Base-by-base conservation (phyloP, 768 basidiomycete genomes). In the Boletus pseudopeckii region DNA sequence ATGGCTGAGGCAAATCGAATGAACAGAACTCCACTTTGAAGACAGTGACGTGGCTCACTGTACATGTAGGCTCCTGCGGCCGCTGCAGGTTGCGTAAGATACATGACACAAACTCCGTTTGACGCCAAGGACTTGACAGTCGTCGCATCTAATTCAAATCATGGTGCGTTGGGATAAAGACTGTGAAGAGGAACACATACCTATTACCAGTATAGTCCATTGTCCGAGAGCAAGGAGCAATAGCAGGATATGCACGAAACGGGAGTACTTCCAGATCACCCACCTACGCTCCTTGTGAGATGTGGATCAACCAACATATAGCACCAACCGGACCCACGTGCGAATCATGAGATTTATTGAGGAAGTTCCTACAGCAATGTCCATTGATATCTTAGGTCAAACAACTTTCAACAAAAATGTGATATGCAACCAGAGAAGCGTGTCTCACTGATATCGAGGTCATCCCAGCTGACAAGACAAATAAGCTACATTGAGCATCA, bases 291-390 rank as follows among this genome's bases (percentile, higher is more conserved):
- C 6, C 4, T 52, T 26, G 53, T 28, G 3, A 54, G 26, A 42
- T 3, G 0, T 3, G 11, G 48, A 38, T 11, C 14, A 20, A 8
- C 3, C 6, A 30, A 26, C 7, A n/a, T 14, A n/a, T 4, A 26
- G 34, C 17, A 24, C 1, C 5, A 22, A 4, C 32, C 3, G 17
- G 26, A 48, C 67, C 41, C 39, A 69, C 67, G 65, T 63, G 43
- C 67, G 63, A 44, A 68, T 54, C 56, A 67, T 57, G 20, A 68
- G 9, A 47, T 69, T 68, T 13, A 50, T 49, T 2, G 65, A 68
- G 20, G 53, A 30, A 37, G 57, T 42, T 26, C 49, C 63, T 1
- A 68, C 32, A 32, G 45, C 51, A n/a, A 63, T 45, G 20, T 30
- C 48, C 17, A 13, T 50, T 6, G 39, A 1, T 7, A 60, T 9